Evolutionary conservation across 2,329 filamentous ascomycete species (phyloP).

Genomic region (Neofusicoccum kwambonambiense): DNA sequence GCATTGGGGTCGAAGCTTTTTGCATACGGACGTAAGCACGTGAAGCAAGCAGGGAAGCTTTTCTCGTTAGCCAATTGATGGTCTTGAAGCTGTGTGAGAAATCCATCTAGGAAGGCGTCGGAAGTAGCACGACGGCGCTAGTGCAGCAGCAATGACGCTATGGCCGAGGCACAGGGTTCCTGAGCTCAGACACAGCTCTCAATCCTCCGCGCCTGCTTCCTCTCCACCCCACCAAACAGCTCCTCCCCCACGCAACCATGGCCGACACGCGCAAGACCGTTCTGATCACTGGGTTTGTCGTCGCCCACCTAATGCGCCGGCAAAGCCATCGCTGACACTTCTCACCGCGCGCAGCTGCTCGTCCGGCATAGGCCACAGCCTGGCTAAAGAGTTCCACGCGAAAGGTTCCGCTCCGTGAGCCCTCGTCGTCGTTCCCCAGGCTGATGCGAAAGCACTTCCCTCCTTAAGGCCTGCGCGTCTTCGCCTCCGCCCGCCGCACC

Average conservation of each 20-base stretch:
- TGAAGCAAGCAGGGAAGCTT: not conserved
- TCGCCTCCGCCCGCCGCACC: conserved; percentile 57
- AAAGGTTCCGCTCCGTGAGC: conserved; percentile 30
- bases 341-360: conserved; percentile 40
- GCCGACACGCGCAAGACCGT: conserved; percentile 26
- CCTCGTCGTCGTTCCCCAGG: not conserved
- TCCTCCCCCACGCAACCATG: conserved; percentile 2
- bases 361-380: conserved; percentile 58
- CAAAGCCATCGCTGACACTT: not conserved
- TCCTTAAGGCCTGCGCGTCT: conserved; percentile 51
- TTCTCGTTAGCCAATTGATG: not conserved
- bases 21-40: not conserved
- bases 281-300: conserved; percentile 36
- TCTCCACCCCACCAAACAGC: not conserved
- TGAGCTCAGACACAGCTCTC: not conserved
- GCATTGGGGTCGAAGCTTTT: no score
- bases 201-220: not conserved
- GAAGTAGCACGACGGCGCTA: not conserved
- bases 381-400: conserved; percentile 57
- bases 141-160: not conserved
- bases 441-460: not conserved
- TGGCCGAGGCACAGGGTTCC: conserved; percentile 3
- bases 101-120: not conserved
- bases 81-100: no score
- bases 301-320: not conserved